Conservation (phyloP, 2,329 filamentous ascomycete genomes). For the Xylaria arbuscula region DNA sequence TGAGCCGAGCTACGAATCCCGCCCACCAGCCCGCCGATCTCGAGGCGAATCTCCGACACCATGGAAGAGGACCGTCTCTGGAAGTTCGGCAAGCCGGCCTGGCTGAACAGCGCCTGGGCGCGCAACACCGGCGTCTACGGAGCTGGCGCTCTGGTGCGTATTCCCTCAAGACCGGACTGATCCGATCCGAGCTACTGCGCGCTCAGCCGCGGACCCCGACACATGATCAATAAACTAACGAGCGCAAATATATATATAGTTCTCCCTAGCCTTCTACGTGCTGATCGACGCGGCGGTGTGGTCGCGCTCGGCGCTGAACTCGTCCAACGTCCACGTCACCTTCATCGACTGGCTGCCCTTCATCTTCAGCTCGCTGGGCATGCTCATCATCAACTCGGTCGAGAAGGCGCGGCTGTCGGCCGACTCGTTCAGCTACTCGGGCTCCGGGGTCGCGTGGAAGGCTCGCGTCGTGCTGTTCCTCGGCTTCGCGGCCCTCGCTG, state of each 20-base stretch:
- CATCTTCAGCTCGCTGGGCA: slow-evolving; percentile 73
- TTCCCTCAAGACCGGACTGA: background rate
- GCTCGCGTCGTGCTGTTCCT: slow-evolving; percentile 74
- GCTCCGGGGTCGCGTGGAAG: slow-evolving; percentile 74
- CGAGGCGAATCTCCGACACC: slow-evolving; percentile 35
- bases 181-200: background rate
- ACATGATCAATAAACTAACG: background rate
- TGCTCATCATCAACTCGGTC: slow-evolving; percentile 78
- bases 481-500: slow-evolving; percentile 72
- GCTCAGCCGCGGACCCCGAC: background rate
- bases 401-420: slow-evolving; percentile 73
- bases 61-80: slow-evolving; percentile 75
- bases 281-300: slow-evolving; percentile 75
- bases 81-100: slow-evolving; percentile 74
- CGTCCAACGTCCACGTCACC: slow-evolving; percentile 69
- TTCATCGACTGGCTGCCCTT: slow-evolving; percentile 78
- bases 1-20: background rate
- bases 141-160: slow-evolving; percentile 70
- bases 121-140: slow-evolving; percentile 72
- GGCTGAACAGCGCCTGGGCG: slow-evolving; percentile 72
- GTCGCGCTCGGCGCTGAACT: slow-evolving; percentile 71
- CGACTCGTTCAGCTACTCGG: slow-evolving; percentile 72
- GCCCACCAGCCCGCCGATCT: background rate
- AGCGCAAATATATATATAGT: no score
- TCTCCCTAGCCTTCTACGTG: slow-evolving; percentile 75